Conservation (phyloP, 2,329 filamentous ascomycete species). For the Fusarium newnesense region DNA sequence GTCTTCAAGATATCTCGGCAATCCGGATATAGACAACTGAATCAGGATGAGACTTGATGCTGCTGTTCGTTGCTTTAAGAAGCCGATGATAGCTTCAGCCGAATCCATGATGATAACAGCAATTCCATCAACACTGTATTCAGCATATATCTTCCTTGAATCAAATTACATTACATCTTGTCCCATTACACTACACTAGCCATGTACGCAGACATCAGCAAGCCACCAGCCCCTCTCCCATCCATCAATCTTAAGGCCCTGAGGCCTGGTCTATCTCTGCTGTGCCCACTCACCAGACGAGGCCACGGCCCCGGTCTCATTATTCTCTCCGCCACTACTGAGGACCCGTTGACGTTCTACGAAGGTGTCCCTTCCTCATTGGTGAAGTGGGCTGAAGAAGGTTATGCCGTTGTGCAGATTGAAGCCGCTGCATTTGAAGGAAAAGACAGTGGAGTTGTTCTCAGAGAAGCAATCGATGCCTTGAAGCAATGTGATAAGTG, state of each 20-base stretch:
- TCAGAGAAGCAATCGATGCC: conserved; percentile 36
- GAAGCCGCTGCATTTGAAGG: background rate
- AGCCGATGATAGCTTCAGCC: background rate
- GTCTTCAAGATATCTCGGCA: background rate
- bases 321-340: conserved; percentile 41
- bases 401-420: conserved; percentile 64
- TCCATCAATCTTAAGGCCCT: conserved; percentile 24
- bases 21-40: background rate
- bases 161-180: background rate
- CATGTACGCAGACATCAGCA: conserved; percentile 42
- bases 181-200: background rate
- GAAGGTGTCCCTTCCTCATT: conserved; percentile 62
- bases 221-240: conserved; percentile 40
- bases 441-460: conserved; percentile 18
- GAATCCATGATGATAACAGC: background rate
- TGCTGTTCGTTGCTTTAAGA: background rate
- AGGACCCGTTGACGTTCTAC: conserved; percentile 32
- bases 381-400: conserved; percentile 78
- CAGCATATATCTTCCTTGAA: accelerated
- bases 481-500: conserved; percentile 44
- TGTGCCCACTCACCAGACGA: conserved; percentile 50
- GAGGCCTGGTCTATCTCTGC: conserved; percentile 38
- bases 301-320: conserved; percentile 52
- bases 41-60: background rate
- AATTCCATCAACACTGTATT: background rate